phyloP scores from a whole-genome alignment of 1,284 basidiomycete genomes.

The Ceratobasidium sp. region DNA sequence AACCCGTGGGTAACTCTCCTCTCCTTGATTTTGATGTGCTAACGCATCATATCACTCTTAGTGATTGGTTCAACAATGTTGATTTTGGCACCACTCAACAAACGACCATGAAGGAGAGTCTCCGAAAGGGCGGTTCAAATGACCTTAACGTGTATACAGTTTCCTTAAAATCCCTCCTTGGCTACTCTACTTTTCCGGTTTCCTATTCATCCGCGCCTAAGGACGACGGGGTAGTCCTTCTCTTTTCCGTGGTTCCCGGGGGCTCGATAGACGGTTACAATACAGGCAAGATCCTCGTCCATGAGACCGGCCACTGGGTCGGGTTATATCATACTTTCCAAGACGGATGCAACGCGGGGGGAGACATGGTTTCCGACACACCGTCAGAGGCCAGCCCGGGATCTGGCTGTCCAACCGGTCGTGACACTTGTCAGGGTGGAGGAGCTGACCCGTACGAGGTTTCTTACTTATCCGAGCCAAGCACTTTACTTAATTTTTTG shows the following conservation, averaged over 20 bases:
- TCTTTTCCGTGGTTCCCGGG: constrained; percentile 54
- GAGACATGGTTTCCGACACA: constrained; percentile 67
- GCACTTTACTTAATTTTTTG: not conserved
- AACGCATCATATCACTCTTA: constrained; percentile 52
- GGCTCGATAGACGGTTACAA: constrained; percentile 48
- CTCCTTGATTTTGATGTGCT: not conserved
- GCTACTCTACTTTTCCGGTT: constrained; percentile 50
- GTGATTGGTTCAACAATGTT: constrained; percentile 49
- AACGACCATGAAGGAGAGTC: constrained; percentile 64
- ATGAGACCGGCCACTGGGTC: constrained; percentile 70
- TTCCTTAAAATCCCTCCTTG: constrained; percentile 36
- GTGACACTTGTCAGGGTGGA: constrained; percentile 49
- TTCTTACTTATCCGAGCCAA: too few species aligned
- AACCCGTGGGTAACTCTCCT: not conserved
- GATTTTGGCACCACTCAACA: constrained; percentile 60
- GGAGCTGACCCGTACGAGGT: constrained; percentile 46
- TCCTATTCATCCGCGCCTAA: constrained; percentile 46
- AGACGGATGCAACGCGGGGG: constrained; percentile 70
- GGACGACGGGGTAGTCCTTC: constrained; percentile 53
- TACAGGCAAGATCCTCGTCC: constrained; percentile 63
- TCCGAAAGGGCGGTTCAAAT: constrained; percentile 40
- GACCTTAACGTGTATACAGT: constrained; percentile 48
- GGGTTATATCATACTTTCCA: constrained; percentile 67
- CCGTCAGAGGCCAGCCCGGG: constrained; percentile 44
- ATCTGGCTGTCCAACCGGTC: constrained; percentile 48